Conservation (phyloP, 164 flowering plant species). For the Vitis riparia region DNA sequence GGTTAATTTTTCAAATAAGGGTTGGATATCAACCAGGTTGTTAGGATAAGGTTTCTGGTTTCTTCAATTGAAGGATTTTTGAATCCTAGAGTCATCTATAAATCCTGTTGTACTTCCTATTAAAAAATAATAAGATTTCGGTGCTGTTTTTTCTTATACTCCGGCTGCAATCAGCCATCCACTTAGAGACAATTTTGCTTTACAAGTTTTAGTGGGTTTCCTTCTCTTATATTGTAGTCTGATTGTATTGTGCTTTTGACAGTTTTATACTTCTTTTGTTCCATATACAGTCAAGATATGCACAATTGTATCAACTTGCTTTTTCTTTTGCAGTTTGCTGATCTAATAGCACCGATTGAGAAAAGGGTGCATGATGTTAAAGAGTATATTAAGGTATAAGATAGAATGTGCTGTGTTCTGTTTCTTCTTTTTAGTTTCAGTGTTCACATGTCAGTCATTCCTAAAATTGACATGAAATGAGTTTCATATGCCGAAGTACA, state of each 20-base stretch:
- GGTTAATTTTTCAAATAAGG: too few relatives aligned
- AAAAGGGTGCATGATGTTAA: slow-evolving; percentile 68
- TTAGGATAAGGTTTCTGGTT: too few relatives aligned
- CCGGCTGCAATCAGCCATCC: not conserved
- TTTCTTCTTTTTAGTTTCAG: not conserved
- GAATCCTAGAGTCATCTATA: too few relatives aligned
- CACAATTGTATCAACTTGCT: too few relatives aligned
- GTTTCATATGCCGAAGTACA: not conserved
- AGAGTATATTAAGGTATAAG: slow-evolving; percentile 69
- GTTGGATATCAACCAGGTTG: too few relatives aligned
- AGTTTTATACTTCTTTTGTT: too few relatives aligned
- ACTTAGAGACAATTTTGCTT: not conserved
- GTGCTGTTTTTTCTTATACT: too few relatives aligned
- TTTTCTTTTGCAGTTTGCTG: slow-evolving; percentile 52
- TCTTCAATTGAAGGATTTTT: too few relatives aligned
- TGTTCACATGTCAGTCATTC: slow-evolving; percentile 2
- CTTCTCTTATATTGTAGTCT: not conserved
- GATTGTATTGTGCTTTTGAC: too few relatives aligned
- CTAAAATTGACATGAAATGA: not conserved
- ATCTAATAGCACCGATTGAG: slow-evolving; percentile 76
- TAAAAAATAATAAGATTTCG: too few relatives aligned
- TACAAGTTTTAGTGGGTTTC: not conserved
- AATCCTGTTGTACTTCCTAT: too few relatives aligned
- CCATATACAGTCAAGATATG: too few relatives aligned
- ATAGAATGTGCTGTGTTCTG: not conserved